Conservation (phyloP, 2,329 filamentous ascomycete species). For the Pseudogymnoascus sp. region DNA sequence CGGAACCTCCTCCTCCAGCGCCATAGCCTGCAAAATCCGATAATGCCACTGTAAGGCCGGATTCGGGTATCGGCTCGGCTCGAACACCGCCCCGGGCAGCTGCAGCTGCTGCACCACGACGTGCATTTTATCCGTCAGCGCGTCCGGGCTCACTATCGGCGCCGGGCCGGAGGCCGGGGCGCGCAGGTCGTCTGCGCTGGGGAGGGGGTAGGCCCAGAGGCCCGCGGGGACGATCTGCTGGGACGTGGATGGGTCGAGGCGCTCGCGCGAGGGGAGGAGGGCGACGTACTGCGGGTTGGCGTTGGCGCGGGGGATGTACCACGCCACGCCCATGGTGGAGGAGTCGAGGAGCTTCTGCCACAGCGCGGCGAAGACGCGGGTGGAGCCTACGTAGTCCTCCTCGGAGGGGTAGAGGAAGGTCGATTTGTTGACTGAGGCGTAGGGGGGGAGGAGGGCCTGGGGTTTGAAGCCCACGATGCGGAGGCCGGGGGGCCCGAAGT, state of each 20-base stretch:
- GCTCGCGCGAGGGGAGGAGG: conserved; percentile 66
- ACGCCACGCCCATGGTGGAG: conserved; percentile 76
- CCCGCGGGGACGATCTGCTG: conserved; percentile 70
- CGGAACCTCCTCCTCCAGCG: conserved; percentile 83
- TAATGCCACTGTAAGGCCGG: conserved; percentile 96
- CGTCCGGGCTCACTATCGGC: conserved; percentile 52
- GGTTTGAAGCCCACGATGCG: conserved; percentile 93
- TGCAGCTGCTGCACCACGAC: conserved; percentile 72
- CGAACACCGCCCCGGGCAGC: conserved; percentile 75
- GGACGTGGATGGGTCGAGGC: conserved; percentile 53
- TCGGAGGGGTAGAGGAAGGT: conserved; percentile 93
- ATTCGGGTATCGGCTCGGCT: conserved; percentile 83
- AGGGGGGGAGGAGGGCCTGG: conserved; percentile 61
- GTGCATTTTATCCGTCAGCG: conserved; percentile 74
- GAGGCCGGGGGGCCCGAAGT: conserved; percentile 76
- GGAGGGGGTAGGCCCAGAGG: conserved; percentile 80
- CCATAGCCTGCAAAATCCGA: conserved; percentile 81
- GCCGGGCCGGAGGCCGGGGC: conserved; percentile 56
- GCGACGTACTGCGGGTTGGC: conserved; percentile 72
- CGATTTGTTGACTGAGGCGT: conserved; percentile 79
- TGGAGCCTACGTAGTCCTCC: conserved; percentile 81
- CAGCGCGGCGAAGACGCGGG: conserved; percentile 82
- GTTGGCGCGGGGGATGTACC: conserved; percentile 79
- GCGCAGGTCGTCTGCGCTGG: conserved; percentile 82
- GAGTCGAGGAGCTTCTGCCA: conserved; percentile 77